Base-by-base conservation (phyloP, 2,329 filamentous ascomycete species). In the Volutella citrinella region DNA sequence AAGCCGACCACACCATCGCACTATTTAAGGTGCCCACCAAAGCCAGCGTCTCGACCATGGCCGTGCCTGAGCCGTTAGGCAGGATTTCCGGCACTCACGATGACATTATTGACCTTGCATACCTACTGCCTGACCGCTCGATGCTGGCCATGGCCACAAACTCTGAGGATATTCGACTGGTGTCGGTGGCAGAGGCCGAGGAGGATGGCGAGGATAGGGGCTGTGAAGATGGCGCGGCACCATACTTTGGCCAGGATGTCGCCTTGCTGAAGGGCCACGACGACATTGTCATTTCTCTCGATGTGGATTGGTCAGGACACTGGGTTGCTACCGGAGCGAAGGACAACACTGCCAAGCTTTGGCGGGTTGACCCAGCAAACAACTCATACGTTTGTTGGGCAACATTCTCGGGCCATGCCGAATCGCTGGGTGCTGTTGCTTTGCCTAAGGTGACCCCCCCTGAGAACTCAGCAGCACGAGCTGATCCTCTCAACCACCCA, bases 271-370 rank as follows among this genome's bases (percentile, higher is more conserved):
- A 87, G 55, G 93, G 93, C 2, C 93, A 98, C 50, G 82, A 90
- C 30, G 93, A 98, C 49, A 96, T 98, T 32, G 86, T 98, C 40
- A 95, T 98, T 49, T 90, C 89, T 38, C 70, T 98, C 24, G 90
- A 96, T 57, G 82, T 88, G 4, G 93, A 98, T 63, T 95, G 89
- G 88, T 97, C 93, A 9, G 94, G 94, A 1, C 82, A 93, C 59
- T 98, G 93, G 93, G 77, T 98, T 23, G 91, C 85, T 10, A 97
- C 93, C 2, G 93, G 91, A 33, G 87, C 93, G 15, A 98, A 98
- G 64, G 93, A 98, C 60, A 98, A 97, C 55, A 93, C 86, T 4
- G 93, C 91, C 13, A 82, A 86, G 45, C 66, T 98, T 21, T 98
- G 93, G 93, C 76, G 84, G 33, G 69, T 98, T 17, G 91, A 97